A percentile compares a stretch with the other conserved stretches of the same genome.
Conservation (phyloP, 1,284 basidiomycete genomes). For the Kwoniella shivajii region DNA sequence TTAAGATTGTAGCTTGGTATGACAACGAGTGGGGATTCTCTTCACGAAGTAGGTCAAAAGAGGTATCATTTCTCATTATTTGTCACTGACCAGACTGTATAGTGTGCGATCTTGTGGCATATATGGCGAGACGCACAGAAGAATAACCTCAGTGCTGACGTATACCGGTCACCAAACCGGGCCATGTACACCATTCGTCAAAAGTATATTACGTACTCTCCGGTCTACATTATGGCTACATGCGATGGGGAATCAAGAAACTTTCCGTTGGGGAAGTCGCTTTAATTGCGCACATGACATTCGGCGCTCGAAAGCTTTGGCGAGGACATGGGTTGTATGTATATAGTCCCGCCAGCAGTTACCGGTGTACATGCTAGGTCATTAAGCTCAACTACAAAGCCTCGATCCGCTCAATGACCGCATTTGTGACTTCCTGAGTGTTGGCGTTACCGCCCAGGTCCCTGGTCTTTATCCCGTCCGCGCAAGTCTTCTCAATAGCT, state of each 20-base stretch:
- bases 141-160: no score
- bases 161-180: no score
- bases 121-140: conserved; percentile 27
- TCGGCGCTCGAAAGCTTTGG: no score
- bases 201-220: no score
- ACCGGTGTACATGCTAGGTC: background rate
- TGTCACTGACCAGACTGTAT: background rate
- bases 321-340: no score
- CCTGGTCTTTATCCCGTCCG: conserved; percentile 34
- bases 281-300: no score
- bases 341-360: no score
- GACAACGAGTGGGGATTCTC: conserved; percentile 53
- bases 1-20: conserved; percentile 55
- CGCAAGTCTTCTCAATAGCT: conserved; percentile 57
- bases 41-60: conserved; percentile 28
- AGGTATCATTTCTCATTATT: background rate
- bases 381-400: conserved; percentile 1
- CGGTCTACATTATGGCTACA: no score
- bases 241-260: no score
- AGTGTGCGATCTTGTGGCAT: conserved; percentile 35
- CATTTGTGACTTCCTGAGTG: conserved; percentile 39
- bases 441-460: conserved; percentile 37
- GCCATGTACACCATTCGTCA: no score
- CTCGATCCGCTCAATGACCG: conserved; percentile 27
- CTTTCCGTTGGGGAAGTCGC: no score